These are phyloP conservation scores for Aspergillus affinis DNA, from an alignment of 495 filamentous ascomycete genomes.

Conservation along the genomic window DNA sequence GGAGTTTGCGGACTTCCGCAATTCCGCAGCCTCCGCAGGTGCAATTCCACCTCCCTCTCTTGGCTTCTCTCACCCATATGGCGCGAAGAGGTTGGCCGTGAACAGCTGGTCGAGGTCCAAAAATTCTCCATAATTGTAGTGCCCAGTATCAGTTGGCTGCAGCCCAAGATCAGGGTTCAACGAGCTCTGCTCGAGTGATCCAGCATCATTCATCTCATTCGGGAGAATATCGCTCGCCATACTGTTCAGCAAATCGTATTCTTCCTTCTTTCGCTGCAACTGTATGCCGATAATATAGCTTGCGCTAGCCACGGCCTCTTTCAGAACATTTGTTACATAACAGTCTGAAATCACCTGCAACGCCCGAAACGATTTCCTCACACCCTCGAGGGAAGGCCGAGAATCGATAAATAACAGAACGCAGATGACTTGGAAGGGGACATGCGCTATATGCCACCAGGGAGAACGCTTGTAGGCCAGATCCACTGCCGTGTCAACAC, in stretches of 20 bases:
- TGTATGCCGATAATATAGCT: neutral
- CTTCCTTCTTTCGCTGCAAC: neutral
- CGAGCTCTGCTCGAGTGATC: neutral
- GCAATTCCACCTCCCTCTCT: neutral
- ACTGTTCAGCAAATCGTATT: neutral
- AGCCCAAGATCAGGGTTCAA: neutral
- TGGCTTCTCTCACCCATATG: neutral
- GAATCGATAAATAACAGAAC: conserved; percentile 37
- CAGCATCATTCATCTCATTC: neutral
- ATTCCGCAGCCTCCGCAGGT: neutral
- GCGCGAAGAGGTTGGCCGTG: neutral
- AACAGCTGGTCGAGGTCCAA: neutral
- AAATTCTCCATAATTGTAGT: neutral
- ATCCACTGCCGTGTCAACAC: conserved; percentile 11
- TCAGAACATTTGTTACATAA: neutral
- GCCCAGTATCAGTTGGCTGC: neutral
- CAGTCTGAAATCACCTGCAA: neutral
- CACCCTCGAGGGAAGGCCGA: neutral
- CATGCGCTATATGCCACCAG: conserved; percentile 43
- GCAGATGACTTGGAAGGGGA: conserved; percentile 42
- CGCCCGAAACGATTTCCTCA: neutral
- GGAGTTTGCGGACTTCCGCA: neutral
- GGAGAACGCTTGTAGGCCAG: conserved; percentile 10
- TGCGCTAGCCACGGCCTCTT: neutral
- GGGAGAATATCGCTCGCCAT: too few relatives aligned